Evolutionary conservation across 2,329 filamentous ascomycete genomes (phyloP).

Genomic region (Penicillium capsulatum): DNA sequence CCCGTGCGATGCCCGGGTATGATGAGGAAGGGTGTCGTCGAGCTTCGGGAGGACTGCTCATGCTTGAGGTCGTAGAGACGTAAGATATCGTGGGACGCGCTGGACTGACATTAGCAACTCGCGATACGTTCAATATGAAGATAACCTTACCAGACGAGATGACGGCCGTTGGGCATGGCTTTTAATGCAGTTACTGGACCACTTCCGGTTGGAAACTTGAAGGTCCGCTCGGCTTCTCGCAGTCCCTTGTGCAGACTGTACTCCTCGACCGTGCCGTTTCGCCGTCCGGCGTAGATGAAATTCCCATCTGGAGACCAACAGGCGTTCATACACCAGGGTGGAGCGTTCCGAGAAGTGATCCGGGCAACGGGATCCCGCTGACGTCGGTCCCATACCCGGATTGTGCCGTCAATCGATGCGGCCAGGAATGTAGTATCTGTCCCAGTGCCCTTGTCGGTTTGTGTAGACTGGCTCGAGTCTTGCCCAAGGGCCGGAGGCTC

Average conservation of each 20-base stretch:
- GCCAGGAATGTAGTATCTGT: slow-evolving; percentile 76
- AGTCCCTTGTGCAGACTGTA: slow-evolving; percentile 79
- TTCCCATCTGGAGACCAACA: slow-evolving; percentile 97
- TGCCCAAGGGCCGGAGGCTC: slow-evolving; percentile 25
- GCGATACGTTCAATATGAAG: too few species aligned
- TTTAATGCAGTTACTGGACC: slow-evolving; percentile 83
- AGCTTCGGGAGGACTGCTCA: slow-evolving; percentile 62
- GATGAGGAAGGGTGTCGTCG: slow-evolving; percentile 89
- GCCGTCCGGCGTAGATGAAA: slow-evolving; percentile 83
- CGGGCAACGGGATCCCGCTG: slow-evolving; percentile 71
- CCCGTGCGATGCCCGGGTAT: slow-evolving; percentile 86
- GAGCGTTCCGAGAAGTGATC: slow-evolving; percentile 70
- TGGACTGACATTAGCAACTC: slow-evolving; percentile 33
- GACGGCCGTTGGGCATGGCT: slow-evolving; percentile 87
- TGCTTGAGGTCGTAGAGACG: slow-evolving; percentile 83
- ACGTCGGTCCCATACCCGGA: slow-evolving; percentile 53
- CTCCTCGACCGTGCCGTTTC: slow-evolving; percentile 92
- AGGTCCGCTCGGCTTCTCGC: slow-evolving; percentile 68
- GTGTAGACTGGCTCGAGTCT: slow-evolving; percentile 24
- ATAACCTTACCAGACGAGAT: slow-evolving; percentile 72
- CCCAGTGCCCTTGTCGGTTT: slow-evolving; percentile 49
- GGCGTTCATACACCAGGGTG: slow-evolving; percentile 95
- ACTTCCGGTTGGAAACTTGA: slow-evolving; percentile 85
- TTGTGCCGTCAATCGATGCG: slow-evolving; percentile 54
- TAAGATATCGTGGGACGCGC: slow-evolving; percentile 88